Evolutionary conservation across 441 rosid genomes (phyloP).

Genomic region (Raphanus hybrid): DNA sequence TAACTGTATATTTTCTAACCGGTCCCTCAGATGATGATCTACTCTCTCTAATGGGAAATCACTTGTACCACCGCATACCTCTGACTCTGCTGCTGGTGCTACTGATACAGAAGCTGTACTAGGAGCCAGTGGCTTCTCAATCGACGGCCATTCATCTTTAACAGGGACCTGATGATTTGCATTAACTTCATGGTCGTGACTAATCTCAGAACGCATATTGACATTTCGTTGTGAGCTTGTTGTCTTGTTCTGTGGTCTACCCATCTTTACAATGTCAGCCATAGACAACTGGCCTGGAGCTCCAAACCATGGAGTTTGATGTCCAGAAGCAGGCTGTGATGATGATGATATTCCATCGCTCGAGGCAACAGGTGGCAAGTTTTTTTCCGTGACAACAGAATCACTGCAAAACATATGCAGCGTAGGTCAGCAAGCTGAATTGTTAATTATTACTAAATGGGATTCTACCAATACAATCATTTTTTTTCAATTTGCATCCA

Average conservation of each 20-base stretch:
- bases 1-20: slow-evolving; percentile 58
- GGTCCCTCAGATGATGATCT: slow-evolving; percentile 56
- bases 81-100: slow-evolving; percentile 59
- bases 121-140: slow-evolving; percentile 67
- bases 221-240: slow-evolving; percentile 46
- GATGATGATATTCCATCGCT: slow-evolving; percentile 58
- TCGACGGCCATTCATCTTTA: slow-evolving; percentile 89
- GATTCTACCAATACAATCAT: slow-evolving; percentile 11
- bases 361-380: slow-evolving; percentile 45
- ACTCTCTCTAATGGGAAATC: slow-evolving; percentile 57
- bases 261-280: slow-evolving; percentile 99
- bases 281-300: slow-evolving; percentile 90
- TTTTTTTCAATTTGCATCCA: background rate
- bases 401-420: slow-evolving; percentile 63
- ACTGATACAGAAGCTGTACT: slow-evolving; percentile 54
- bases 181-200: slow-evolving; percentile 46
- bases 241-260: slow-evolving; percentile 65
- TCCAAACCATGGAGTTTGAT: slow-evolving; percentile 79
- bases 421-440: slow-evolving; percentile 33
- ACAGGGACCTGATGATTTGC: slow-evolving; percentile 56
- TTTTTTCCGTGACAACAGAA: slow-evolving; percentile 51
- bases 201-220: slow-evolving; percentile 50
- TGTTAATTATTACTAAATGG: background rate
- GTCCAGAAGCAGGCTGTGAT: slow-evolving; percentile 63
- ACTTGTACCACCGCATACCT: slow-evolving; percentile 55